Evolutionary conservation across 2,329 filamentous ascomycete genomes (phyloP), one percentile per base, ranked within the genome.

Genomic region (Stagonosporopsis tanaceti): DNA sequence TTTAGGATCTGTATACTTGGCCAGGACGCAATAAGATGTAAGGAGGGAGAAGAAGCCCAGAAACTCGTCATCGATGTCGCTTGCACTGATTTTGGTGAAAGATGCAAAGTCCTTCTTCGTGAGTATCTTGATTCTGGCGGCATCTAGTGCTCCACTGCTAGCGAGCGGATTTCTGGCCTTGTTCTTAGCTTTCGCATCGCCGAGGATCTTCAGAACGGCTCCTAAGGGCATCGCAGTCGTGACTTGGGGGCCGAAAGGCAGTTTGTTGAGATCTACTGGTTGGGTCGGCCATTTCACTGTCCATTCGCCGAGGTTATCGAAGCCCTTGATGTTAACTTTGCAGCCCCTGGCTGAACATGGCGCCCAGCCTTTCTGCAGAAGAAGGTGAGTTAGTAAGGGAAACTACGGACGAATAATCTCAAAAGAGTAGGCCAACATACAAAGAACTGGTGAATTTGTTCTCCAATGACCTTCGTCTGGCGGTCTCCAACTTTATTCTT

Each of bases 21-120:
- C 57, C 34, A 60, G 57, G 32, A 57, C 47, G 50, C 52, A 56
- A 42, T 60, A 60, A 46, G 57, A 56, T 35, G 53, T 47, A 39
- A 60, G 41, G 47, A 60, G 53, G 46, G 57, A 57, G 53, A 60
- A 60, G 46, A 38, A 56, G 37, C 57, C 57, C 47, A 60, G 57
- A 48, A 60, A 60, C 28, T 60, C 57, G 20, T 46, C 57, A 42
- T 30, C 47, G 38, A 57, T 52, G 45, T 60, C 57, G 24, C 17
- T 44, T 38, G 38, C 6, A 37, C 51, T 57, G 52, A 60, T 60
- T 50, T 57, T 52, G 11, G 15, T 24, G 40, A 57, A 57, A 27
- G 57, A 38, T n/a, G 24, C 25, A 22, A 39, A 39, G 25, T 48
- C 46, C 22, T 38, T n/a, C 34, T 37, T 37, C 8, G 34, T 37